phyloP scores from a whole-genome alignment of 2,329 filamentous ascomycete genomes.

The Penicillium vulpinum region DNA sequence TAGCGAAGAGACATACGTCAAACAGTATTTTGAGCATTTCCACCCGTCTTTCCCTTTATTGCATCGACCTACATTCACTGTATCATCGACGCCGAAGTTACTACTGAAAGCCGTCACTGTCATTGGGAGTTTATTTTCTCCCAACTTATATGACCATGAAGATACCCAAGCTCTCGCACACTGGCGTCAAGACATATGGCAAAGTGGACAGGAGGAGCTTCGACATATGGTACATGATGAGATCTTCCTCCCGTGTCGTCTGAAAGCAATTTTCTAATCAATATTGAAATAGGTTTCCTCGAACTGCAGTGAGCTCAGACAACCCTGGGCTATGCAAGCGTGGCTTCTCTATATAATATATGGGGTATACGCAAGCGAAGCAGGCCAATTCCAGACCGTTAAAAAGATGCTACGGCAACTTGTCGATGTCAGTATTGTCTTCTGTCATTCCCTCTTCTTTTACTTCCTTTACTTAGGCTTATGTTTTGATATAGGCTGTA shows the following conservation, averaged over 20 bases:
- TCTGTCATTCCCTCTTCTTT: not conserved
- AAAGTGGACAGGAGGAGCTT: constrained; percentile 9
- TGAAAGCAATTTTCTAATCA: not conserved
- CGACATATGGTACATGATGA: constrained; percentile 2
- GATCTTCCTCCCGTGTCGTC: not conserved
- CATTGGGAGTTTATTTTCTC: constrained; percentile 13
- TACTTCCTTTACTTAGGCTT: not conserved
- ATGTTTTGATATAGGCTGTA: constrained; percentile 16
- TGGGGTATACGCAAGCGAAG: constrained; percentile 30
- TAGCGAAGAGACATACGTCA: constrained; percentile 5
- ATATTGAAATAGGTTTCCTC: constrained; percentile 19
- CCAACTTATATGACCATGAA: not conserved
- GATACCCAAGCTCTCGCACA: not conserved
- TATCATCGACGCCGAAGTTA: constrained; percentile 11
- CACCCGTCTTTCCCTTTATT: constrained; percentile 13
- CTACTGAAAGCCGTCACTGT: constrained; percentile 4
- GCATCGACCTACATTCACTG: constrained; percentile 14
- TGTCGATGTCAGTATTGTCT: constrained; percentile 26
- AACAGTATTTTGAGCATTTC: constrained; percentile 15
- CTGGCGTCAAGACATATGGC: constrained; percentile 11
- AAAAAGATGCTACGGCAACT: constrained; percentile 30
- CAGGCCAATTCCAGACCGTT: constrained; percentile 24
- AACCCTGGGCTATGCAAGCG: constrained; percentile 30
- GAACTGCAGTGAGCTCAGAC: constrained; percentile 24
- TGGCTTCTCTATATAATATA: constrained; percentile 35